Conservation (phyloP, 179 eudicot genomes). For the Silene coronaria region DNA sequence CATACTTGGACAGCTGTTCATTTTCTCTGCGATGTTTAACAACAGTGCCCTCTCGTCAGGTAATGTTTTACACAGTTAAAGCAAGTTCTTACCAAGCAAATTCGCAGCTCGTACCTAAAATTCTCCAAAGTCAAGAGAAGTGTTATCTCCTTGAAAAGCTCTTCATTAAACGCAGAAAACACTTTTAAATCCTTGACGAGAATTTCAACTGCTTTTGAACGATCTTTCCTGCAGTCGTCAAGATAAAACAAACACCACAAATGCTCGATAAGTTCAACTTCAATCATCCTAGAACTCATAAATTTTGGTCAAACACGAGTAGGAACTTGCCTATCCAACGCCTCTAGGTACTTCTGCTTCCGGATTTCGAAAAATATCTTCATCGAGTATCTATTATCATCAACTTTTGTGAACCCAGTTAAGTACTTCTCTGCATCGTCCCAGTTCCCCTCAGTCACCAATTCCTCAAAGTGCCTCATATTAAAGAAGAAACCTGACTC, state of each 20-base stretch:
- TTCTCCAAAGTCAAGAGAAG: constrained; percentile 40
- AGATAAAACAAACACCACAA: constrained; percentile 1
- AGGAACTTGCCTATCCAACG: constrained; percentile 35
- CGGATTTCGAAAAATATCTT: constrained; percentile 49
- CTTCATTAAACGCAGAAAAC: constrained; percentile 46
- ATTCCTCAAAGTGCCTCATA: constrained; percentile 42
- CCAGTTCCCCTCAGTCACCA: constrained; percentile 47
- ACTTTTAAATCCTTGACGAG: constrained; percentile 50
- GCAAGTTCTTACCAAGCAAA: not conserved
- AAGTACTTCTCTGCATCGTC: constrained; percentile 45
- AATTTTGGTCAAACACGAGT: not conserved
- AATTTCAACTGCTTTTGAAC: constrained; percentile 46
- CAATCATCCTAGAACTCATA: not conserved
- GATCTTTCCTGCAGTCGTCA: constrained; percentile 32
- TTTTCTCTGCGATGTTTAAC: constrained; percentile 36
- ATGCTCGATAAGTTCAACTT: constrained; percentile 3
- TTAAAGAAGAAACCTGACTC: constrained; percentile 47
- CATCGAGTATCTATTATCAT: constrained; percentile 46
- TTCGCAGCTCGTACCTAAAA: constrained; percentile 34
- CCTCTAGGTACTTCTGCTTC: constrained; percentile 46
- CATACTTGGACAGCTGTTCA: constrained; percentile 47
- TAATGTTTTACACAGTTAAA: not conserved
- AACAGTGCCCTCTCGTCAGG: not conserved
- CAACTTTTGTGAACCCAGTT: constrained; percentile 46
- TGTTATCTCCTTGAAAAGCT: constrained; percentile 48